These are phyloP conservation scores for Candida sonorensis DNA, from an alignment of 805 yeast species.

Conservation along the genomic window DNA sequence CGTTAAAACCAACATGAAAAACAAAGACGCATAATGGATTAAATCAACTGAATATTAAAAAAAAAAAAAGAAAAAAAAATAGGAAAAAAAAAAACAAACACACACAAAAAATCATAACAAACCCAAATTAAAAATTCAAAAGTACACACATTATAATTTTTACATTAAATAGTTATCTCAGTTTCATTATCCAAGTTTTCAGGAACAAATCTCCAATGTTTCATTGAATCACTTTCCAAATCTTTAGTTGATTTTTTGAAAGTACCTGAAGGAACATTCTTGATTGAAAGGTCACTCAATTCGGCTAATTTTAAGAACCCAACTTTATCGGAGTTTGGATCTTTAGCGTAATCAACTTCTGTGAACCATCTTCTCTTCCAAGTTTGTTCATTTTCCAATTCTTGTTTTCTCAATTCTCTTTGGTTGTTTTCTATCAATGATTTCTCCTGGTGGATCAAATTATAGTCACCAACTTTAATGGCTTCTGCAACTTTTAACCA, in stretches of 20 bases:
- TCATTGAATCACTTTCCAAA: conserved; percentile 42
- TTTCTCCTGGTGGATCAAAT: conserved; percentile 68
- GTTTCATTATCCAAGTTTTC: conserved; percentile 50
- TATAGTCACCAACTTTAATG: conserved; percentile 66
- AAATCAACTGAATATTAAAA: no score
- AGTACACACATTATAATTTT: no score
- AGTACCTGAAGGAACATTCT: conserved; percentile 65
- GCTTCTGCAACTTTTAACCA: conserved; percentile 91
- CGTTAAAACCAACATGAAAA: no score
- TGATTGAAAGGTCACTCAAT: conserved; percentile 49
- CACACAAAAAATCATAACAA: no score
- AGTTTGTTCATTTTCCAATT: conserved; percentile 49
- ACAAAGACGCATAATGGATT: no score
- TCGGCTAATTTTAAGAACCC: conserved; percentile 34
- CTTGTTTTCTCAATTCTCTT: conserved; percentile 73
- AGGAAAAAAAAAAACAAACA: no score
- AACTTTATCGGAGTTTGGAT: conserved; percentile 29
- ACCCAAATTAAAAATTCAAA: no score
- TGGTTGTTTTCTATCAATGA: conserved; percentile 76
- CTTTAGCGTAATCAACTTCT: conserved; percentile 31
- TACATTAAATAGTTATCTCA: conserved; percentile 46
- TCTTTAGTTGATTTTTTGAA: conserved; percentile 28
- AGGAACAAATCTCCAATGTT: conserved; percentile 67
- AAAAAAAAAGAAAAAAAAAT: no score
- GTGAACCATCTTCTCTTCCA: conserved; percentile 89